Percentiles rank a stretch among this genome's conserved stretches.
These are phyloP conservation scores for Curvularia sp. DNA, from an alignment of 2,329 filamentous ascomycete genomes.

Conservation along the genomic window DNA sequence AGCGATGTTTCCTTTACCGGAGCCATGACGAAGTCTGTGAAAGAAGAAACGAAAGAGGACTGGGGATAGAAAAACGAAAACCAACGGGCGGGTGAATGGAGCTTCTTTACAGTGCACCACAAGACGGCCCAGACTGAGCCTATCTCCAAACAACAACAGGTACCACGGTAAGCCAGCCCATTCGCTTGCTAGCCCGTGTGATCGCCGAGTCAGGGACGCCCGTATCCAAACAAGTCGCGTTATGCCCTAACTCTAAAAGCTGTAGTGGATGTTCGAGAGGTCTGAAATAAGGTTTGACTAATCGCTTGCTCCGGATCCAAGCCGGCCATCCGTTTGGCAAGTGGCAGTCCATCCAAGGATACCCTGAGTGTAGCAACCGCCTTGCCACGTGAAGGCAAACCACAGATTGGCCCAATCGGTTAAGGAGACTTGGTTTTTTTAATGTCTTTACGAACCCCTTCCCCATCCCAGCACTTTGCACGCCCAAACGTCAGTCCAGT, in stretches of 20 bases:
- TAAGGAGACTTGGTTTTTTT: not conserved
- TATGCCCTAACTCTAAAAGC: slow-evolving; percentile 16
- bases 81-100: slow-evolving; percentile 17
- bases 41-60: slow-evolving; percentile 9
- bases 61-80: slow-evolving; percentile 8
- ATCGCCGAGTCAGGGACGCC: slow-evolving; percentile 26
- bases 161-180: slow-evolving; percentile 24
- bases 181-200: slow-evolving; percentile 29
- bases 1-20: slow-evolving; percentile 51
- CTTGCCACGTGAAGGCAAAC: slow-evolving; percentile 22
- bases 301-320: slow-evolving; percentile 30
- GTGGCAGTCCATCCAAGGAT: slow-evolving; percentile 16
- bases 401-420: slow-evolving; percentile 3
- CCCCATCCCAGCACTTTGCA: not conserved
- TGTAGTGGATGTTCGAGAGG: slow-evolving; percentile 21
- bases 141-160: slow-evolving; percentile 15
- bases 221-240: slow-evolving; percentile 18
- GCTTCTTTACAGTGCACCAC: slow-evolving; percentile 26
- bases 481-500: not conserved
- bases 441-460: not conserved
- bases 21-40: slow-evolving; percentile 33
- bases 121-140: slow-evolving; percentile 20
- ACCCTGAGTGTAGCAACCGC: slow-evolving; percentile 23
- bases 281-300: slow-evolving; percentile 25
- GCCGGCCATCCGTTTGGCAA: slow-evolving; percentile 21